Base-by-base conservation (phyloP, 2,329 filamentous ascomycete species). In the Colletotrichum sp. region DNA sequence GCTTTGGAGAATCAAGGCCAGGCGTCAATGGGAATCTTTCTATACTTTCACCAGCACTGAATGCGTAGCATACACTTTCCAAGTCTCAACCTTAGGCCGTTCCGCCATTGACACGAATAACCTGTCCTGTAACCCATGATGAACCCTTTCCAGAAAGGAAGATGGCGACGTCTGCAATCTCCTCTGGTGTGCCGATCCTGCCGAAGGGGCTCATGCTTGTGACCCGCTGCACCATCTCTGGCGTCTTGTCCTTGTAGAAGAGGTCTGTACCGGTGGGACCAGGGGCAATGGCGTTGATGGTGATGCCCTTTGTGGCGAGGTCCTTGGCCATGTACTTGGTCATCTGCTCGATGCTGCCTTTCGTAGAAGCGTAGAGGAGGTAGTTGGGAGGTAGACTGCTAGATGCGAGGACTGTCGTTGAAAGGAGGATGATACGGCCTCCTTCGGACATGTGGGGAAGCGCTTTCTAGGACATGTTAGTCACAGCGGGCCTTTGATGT, bases 311-410 rank as follows among this genome's bases (percentile, higher is more conserved):
- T 24, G 80, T 82, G 2, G 85, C 89, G 26, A 92, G 85, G 68
- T 91, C 90, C 81, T 91, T 92, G 59, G 88, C 86, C 75, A 92
- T 81, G 4, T 88, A 82, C 13, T 90, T 86, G 0, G 87, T 87
- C 83, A 92, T 88, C 80, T 92, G 89, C 80, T 92, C 90, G 55
- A 93, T 86, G 10, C 90, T 89, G 63, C 90, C 91, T 79, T 93
- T 93, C 58, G 88, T 90, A 0, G 87, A 83, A 12, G 84, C 85
- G 80, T 92, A 93, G 10, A 90, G 83, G 18, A 89, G 82, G 76
- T 91, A 90, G 1, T 79, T 76, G 0, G 88, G 85, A 30, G 83
- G 69, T 2, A 91, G 83, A 5, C 80, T 82, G 2, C 84, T 86
- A 5, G 81, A 78, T 16, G 78, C 79, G 52, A 81, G 84, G 58